Evolutionary conservation across 2,329 filamentous ascomycete species (phyloP), one percentile per base, ranked within the genome.

Genomic region (Cadophora gregata): DNA sequence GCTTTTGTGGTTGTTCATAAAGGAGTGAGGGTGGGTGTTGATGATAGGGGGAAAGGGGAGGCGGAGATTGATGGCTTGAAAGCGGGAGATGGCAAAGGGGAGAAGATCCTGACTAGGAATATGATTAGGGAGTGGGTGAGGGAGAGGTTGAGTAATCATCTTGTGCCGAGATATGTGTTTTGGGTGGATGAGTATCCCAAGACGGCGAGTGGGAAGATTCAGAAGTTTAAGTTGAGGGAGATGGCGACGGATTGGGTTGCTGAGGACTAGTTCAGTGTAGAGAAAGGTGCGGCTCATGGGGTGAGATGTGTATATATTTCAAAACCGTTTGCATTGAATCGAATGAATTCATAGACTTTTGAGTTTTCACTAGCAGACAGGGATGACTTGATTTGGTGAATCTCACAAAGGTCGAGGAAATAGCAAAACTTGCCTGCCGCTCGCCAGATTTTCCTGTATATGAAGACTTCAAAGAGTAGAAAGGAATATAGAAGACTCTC

Each of bases 201-300:
- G 85, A 99, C 96, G 42, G 92, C 93, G 6, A 97, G 93, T 77
- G 95, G 95, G 27, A 99, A 99, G 86, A 94, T 98, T 64, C 93
- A 97, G 81, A 97, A 98, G 81, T 97, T 91, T 77, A 95, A 90
- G 81, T 78, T 98, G 74, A 86, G 87, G 75, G 90, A 93, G 19
- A 81, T 85, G 74, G 94, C 60, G 27, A 36, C 16, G 47, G 60
- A 62, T 48, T 62, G 60, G 60, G 29, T 62, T 16, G 45, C 24
- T 25, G 47, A 62, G 31, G 60, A 55, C 19, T 51, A 38, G 87
- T n/a, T n/a, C n/a, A n/a, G n/a, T n/a, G n/a, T n/a, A n/a, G n/a
- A n/a, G n/a, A n/a, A n/a, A 16, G 14, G 38, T 42, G 38, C 1
- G 3, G 14, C 12, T 42, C 31, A 42, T 16, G 6, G 38, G 14